These are phyloP conservation scores for Blastobotrys robertii DNA, from an alignment of 805 yeast species.

Conservation along the genomic window DNA sequence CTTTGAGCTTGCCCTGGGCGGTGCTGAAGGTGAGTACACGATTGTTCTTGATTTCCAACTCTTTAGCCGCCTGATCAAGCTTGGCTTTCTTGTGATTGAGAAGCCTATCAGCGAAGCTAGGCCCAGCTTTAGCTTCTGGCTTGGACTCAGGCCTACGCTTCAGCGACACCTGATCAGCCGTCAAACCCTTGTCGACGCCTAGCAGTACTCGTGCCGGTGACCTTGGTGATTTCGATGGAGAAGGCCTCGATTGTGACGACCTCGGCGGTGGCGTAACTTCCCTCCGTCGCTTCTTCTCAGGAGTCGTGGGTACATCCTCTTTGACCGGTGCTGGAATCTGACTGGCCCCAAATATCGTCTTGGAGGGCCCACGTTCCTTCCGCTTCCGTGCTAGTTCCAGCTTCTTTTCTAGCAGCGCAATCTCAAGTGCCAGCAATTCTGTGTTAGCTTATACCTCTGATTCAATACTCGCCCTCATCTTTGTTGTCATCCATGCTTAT, in stretches of 20 bases:
- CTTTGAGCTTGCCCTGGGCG: neutral
- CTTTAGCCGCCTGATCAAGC: neutral
- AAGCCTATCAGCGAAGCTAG: constrained; percentile 9
- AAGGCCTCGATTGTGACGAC: neutral
- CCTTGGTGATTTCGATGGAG: constrained; percentile 3
- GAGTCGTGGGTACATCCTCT: neutral
- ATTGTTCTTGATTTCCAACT: constrained; percentile 1
- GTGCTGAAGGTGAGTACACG: constrained; percentile 5
- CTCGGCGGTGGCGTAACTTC: too few species aligned
- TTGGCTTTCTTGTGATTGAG: neutral
- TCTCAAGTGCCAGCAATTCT: neutral
- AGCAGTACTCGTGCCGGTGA: constrained; percentile 16
- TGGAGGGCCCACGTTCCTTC: neutral
- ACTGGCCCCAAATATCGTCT: too few species aligned
- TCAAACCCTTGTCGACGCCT: constrained; percentile 17
- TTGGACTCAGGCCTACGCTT: constrained; percentile 3
- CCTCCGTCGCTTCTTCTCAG: neutral
- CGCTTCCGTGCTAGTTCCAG: constrained; percentile 3
- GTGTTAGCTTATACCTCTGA: neutral
- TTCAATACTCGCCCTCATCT: too few species aligned
- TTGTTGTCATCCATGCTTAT: neutral
- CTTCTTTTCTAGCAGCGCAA: neutral
- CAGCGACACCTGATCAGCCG: constrained; percentile 15
- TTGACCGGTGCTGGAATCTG: too few species aligned
- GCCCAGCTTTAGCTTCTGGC: neutral